Base-by-base conservation (phyloP, 2,329 filamentous ascomycete genomes). In the Sclerotinia trifoliorum region DNA sequence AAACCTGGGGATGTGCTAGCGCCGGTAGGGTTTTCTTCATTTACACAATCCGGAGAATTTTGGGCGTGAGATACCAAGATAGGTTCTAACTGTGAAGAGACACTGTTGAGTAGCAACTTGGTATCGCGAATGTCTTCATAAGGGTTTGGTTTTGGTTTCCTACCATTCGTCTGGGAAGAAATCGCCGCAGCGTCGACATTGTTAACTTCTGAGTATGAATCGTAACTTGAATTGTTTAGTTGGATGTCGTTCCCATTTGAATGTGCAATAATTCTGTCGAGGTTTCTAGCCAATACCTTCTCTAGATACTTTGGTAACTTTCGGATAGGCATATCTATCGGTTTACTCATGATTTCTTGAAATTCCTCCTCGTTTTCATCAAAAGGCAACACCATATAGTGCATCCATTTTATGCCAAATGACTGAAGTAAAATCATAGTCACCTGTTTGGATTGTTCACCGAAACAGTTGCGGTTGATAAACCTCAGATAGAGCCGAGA, bases 341-440 rank as follows among this genome's bases (percentile, higher is more conserved):
- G n/a, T 10, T 10, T 51, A 5, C 2, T 5, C n/a, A 51, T 42
- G n/a, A 51, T 19, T 1, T 19, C 13, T 29, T 3, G 29, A 19
- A 63, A 63, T 3, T 26, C 60, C 60, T 35, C 39, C 3, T 63
- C 32, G 2, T 63, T 49, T 39, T 63, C 58, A 51, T 62, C 29
- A 51, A 62, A 62, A 51, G 29, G 58, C 8, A 62, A 10, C 17
- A 10, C 32, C 29, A 19, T 35, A 35, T 49, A 62, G n/a, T 62
- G 58, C 46, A 62, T 24, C 44, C 58, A 62, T 17, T 39, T 62
- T 15, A 62, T 19, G 21, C 46, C 21, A 15, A 62, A 62, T 19
- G 29, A 3, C 29, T 62, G 58, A 0, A 62, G 13, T 19, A 62
- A 7, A 3, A 62, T 62, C 46, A 62, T 62, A 2, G 44, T 29